A percentile compares a stretch with the other conserved stretches of the same genome.
phyloP scores from a whole-genome alignment of 345 rosid species.

The Cardamine occulta region DNA sequence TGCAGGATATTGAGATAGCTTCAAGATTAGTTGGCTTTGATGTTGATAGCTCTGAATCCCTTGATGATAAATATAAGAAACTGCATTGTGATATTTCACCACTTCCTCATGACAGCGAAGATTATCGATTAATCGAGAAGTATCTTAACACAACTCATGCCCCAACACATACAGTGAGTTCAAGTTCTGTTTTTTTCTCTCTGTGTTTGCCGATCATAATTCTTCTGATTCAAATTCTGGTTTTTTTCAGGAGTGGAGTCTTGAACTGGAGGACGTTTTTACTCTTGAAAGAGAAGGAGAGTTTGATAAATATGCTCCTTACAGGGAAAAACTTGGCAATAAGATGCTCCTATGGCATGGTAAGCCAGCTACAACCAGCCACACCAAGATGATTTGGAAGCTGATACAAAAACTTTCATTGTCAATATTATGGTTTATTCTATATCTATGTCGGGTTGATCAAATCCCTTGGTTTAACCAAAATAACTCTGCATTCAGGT shows the following conservation, averaged over 20 bases:
- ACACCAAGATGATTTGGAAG: constrained; percentile 6
- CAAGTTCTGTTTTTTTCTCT: neutral
- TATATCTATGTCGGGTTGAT: neutral
- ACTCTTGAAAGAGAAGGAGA: constrained; percentile 92
- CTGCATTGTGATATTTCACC: constrained; percentile 68
- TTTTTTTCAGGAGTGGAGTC: constrained; percentile 74
- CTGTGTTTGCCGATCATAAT: neutral
- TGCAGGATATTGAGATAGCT: constrained; percentile 95
- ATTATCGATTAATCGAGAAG: constrained; percentile 71
- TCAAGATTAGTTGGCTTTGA: constrained; percentile 97
- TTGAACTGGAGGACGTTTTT: constrained; percentile 91
- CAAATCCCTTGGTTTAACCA: neutral
- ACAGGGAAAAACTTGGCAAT: constrained; percentile 68
- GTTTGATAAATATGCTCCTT: constrained; percentile 76
- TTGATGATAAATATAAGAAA: constrained; percentile 84
- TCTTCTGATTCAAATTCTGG: constrained; percentile 14
- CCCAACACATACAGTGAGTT: constrained; percentile 84
- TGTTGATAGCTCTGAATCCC: constrained; percentile 69
- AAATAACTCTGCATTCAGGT: constrained; percentile 54
- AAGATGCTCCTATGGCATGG: constrained; percentile 98
- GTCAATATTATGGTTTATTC: constrained; percentile 3
- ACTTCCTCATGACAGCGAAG: constrained; percentile 85
- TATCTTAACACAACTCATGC: constrained; percentile 88
- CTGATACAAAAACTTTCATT: neutral
- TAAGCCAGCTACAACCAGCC: constrained; percentile 43